Percentiles rank a stretch among this genome's conserved stretches.
Evolutionary conservation across 2,329 filamentous ascomycete species (phyloP).

Genomic region (Fusarium redolens): DNA sequence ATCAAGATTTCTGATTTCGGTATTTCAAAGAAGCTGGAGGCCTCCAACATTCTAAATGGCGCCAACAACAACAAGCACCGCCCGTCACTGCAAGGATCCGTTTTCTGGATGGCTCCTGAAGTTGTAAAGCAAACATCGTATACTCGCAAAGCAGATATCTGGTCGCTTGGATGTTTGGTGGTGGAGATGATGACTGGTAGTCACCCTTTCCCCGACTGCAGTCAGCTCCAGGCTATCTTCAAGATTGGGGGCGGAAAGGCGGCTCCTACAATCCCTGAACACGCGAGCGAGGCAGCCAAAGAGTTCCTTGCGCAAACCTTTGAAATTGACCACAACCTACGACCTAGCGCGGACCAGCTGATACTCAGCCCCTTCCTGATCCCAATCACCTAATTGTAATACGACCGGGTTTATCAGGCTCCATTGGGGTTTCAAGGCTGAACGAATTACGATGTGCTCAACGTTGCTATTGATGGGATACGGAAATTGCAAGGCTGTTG

Average conservation of each 20-base stretch:
- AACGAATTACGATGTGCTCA: constrained; percentile 16
- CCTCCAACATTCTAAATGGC: constrained; percentile 81
- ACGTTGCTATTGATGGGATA: not conserved
- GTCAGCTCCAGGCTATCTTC: constrained; percentile 97
- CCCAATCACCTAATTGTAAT: constrained; percentile 65
- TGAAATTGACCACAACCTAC: constrained; percentile 92
- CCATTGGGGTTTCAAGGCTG: not conserved
- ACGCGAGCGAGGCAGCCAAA: constrained; percentile 85
- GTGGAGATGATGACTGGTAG: constrained; percentile 99
- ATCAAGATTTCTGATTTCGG: constrained; percentile 99
- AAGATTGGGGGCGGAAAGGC: constrained; percentile 93
- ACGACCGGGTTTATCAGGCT: not conserved
- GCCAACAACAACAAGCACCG: constrained; percentile 75
- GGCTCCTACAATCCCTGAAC: constrained; percentile 87
- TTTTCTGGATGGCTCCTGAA: constrained; percentile 99
- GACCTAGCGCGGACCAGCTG: constrained; percentile 91
- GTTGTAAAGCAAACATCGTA: constrained; percentile 98
- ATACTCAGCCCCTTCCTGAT: constrained; percentile 85
- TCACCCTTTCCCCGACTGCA: constrained; percentile 96
- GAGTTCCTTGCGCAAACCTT: constrained; percentile 90
- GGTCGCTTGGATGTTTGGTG: constrained; percentile 95
- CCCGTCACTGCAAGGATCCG: constrained; percentile 91
- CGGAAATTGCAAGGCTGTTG: not conserved
- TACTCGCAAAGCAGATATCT: constrained; percentile 98
- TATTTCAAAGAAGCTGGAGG: constrained; percentile 97